Evolutionary conservation across 352 stramenopile genomes (phyloP), one percentile per base, ranked within the genome.

Genomic region (Blastocystis sp.): DNA sequence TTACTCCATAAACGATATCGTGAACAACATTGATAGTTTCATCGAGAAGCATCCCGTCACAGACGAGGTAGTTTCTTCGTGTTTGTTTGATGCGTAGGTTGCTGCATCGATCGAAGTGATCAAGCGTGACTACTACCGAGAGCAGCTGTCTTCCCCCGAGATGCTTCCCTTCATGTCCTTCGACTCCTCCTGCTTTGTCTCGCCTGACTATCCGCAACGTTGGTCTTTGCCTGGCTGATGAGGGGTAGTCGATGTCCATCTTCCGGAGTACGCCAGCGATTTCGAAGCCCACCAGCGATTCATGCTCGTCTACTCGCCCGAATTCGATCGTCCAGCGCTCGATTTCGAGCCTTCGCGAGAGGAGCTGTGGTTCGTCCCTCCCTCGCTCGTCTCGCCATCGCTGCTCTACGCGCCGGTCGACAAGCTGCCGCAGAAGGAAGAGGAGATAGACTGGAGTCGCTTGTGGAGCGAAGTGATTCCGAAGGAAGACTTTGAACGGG

Each of bases 41-140:
- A 20, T 65, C 30, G 47, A 63, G 30, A 43, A 62, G 13, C 50
- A 62, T 64, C 70, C 70, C 16, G 70, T 81, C 37, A 81, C 70
- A 13, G 54, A 81, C 39, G 70, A 63, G 24, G 59, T 37, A 16
- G 59, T 24, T 24, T 24, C 37, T 68, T 30, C 37, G 11, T 30
- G 11, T 37, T 16, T 68, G 11, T 6, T 24, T 16, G n/a, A 68
- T 37, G 1, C n/a, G 11, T 26, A 68, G 50, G 65, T 81, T 4
- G 20, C 47, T 9, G 20, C 39, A 41, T 34, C 45, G 9, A 47
- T 81, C 30, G 70, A 81, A 39, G 16, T 18, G 8, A 63, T 65
- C 45, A 81, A 81, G 45, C 70, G 50, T 43, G 70, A 63, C 6
- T 81, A 81, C n/a, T 81, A 81, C 55, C 43, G 70, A 6, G 70